A percentile compares a stretch with the other conserved stretches of the same genome.
phyloP scores from a whole-genome alignment of 2,329 filamentous ascomycete genomes.

The Ascochyta rabiei region DNA sequence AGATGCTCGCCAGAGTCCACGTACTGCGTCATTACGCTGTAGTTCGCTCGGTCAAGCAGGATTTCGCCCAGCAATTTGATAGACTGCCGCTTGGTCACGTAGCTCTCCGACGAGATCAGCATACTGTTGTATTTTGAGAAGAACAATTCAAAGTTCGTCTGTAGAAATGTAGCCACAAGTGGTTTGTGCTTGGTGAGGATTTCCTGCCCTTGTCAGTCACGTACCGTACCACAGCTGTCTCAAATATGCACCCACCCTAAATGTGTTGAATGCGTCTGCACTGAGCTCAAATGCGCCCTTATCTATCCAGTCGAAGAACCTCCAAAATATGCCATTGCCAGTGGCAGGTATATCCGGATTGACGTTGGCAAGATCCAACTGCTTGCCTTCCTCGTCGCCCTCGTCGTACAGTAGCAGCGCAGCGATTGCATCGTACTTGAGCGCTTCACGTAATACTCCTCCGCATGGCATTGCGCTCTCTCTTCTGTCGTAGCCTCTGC shows the following conservation, averaged over 20 bases:
- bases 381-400: constrained; percentile 72
- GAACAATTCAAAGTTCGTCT: constrained; percentile 90
- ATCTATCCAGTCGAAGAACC: constrained; percentile 97
- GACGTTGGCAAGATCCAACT: constrained; percentile 77
- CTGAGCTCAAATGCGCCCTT: constrained; percentile 95
- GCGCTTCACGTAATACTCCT: constrained; percentile 83
- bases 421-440: constrained; percentile 89
- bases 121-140: constrained; percentile 88
- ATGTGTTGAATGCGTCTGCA: constrained; percentile 96
- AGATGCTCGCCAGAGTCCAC: constrained; percentile 94
- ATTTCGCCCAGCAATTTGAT: constrained; percentile 98
- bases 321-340: constrained; percentile 91
- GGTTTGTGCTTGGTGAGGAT: constrained; percentile 93
- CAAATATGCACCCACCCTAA: constrained; percentile 66
- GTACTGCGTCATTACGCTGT: constrained; percentile 97
- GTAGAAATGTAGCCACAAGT: constrained; percentile 84
- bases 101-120: constrained; percentile 89
- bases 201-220: constrained; percentile 64
- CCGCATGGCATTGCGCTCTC: constrained; percentile 93
- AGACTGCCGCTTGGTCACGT: constrained; percentile 96
- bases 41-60: constrained; percentile 91
- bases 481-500: constrained; percentile 85
- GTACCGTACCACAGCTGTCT: neutral
- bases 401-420: constrained; percentile 94
- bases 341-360: constrained; percentile 76